A percentile compares a stretch with the other conserved stretches of the same genome.
Conservation (phyloP, 2,329 filamentous ascomycete genomes). For the Neurospora crassa region DNA sequence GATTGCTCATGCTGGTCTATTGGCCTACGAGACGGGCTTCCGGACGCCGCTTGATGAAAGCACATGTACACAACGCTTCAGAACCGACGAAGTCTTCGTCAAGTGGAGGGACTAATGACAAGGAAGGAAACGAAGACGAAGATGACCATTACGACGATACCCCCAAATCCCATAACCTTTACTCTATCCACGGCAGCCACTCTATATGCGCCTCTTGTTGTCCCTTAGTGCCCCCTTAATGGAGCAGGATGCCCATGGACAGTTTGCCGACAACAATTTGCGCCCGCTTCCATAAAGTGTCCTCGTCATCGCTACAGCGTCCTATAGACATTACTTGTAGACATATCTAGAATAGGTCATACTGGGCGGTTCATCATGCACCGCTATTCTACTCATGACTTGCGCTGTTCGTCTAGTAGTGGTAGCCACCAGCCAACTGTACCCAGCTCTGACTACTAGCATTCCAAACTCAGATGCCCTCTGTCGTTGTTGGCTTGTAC, state of each 20-base stretch:
- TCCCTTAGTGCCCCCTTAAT: not conserved
- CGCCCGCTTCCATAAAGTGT: not conserved
- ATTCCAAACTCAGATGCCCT: slow-evolving; percentile 27
- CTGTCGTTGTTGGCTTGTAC: slow-evolving; percentile 76
- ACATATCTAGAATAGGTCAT: not conserved
- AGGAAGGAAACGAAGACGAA: slow-evolving; percentile 5
- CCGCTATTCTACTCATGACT: not conserved
- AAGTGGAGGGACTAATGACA: slow-evolving; percentile 58
- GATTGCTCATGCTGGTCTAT: slow-evolving; percentile 91
- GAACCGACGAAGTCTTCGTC: slow-evolving; percentile 72
- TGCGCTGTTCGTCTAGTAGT: not conserved
- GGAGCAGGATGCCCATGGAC: not conserved
- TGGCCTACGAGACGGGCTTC: slow-evolving; percentile 77
- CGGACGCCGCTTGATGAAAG: slow-evolving; percentile 68
- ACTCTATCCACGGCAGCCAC: not conserved
- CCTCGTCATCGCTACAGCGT: not conserved
- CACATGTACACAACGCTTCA: slow-evolving; percentile 74
- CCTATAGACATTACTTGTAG: not conserved
- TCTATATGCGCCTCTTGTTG: not conserved
- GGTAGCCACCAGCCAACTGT: not conserved
- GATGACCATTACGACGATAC: not conserved
- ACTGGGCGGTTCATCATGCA: not conserved
- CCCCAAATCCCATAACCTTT: not conserved
- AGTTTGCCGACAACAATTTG: not conserved
- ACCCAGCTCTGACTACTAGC: not conserved